phyloP scores from a whole-genome alignment of 208 protist genomes.

The Trypanosoma lewisi region DNA sequence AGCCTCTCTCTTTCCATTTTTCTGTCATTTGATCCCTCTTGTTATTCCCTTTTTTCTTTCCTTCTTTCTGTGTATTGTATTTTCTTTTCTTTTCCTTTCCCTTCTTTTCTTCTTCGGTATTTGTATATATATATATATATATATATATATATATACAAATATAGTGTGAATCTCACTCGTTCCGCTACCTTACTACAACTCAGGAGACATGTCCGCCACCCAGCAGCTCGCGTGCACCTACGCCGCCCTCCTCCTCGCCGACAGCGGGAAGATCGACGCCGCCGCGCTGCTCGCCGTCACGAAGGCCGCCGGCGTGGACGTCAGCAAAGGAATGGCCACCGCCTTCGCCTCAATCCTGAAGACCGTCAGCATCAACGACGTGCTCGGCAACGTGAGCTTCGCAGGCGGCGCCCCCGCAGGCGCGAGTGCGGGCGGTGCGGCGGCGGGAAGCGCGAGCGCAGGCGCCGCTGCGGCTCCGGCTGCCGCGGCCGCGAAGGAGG shows the following conservation, averaged over 20 bases:
- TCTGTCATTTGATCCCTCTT: not conserved
- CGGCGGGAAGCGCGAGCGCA: slow-evolving; percentile 37
- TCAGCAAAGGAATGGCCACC: slow-evolving; percentile 70
- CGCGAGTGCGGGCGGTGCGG: slow-evolving; percentile 42
- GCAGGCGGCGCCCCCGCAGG: slow-evolving; percentile 33
- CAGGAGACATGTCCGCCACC: slow-evolving; percentile 25
- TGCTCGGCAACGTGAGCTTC: slow-evolving; percentile 76
- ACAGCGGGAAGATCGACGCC: slow-evolving; percentile 85
- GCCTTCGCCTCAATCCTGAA: slow-evolving; percentile 65
- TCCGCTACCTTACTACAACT: slow-evolving; percentile 11
- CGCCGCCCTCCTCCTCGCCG: slow-evolving; percentile 92
- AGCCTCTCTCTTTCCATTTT: not conserved
- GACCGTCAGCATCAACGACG: slow-evolving; percentile 52
- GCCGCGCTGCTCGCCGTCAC: slow-evolving; percentile 54
- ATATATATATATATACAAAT: too few relatives aligned
- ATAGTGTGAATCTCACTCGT: not conserved
- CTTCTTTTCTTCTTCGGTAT: not conserved
- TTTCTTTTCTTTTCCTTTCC: slow-evolving; percentile 18
- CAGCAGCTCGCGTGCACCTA: slow-evolving; percentile 94
- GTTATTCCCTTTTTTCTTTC: slow-evolving; percentile 2
- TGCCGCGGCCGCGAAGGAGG: slow-evolving; percentile 56
- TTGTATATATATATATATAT: too few relatives aligned
- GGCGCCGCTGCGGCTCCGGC: slow-evolving; percentile 7
- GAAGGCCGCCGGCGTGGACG: slow-evolving; percentile 74
- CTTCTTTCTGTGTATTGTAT: not conserved